phyloP scores from a whole-genome alignment of 2,329 filamentous ascomycete genomes.

The Daldinia eschscholtzii region DNA sequence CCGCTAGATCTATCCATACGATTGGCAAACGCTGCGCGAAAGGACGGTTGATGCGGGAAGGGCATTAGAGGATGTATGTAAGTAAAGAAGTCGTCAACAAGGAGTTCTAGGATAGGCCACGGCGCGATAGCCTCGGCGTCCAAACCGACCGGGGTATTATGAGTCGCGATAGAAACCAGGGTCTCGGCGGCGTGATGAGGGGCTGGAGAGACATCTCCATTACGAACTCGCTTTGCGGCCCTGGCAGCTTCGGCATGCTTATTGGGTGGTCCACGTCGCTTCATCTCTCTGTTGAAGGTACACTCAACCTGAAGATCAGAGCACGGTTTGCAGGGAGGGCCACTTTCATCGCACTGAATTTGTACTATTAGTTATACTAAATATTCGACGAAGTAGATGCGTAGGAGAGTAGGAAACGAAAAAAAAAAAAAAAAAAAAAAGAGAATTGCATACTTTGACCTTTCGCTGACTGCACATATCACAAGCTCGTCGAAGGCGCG shows the following conservation, averaged over 20 bases:
- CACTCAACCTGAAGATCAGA: slow-evolving; percentile 69
- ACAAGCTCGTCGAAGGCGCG: slow-evolving; percentile 69
- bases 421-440: background rate
- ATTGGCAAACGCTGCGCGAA: slow-evolving; percentile 75
- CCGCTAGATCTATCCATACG: slow-evolving; percentile 75
- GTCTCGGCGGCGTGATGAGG: slow-evolving; percentile 64
- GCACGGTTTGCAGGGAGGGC: slow-evolving; percentile 69
- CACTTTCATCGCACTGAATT: slow-evolving; percentile 64
- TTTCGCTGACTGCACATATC: slow-evolving; percentile 73
- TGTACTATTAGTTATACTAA: slow-evolving; percentile 12
- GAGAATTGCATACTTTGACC: slow-evolving; percentile 61
- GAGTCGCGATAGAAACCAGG: slow-evolving; percentile 60
- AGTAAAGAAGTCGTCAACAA: slow-evolving; percentile 86
- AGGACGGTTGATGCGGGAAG: slow-evolving; percentile 83
- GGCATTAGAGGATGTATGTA: slow-evolving; percentile 83
- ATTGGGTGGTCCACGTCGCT: slow-evolving; percentile 70
- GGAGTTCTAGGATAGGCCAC: slow-evolving; percentile 73
- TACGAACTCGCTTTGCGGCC: slow-evolving; percentile 63
- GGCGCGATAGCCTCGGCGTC: slow-evolving; percentile 79
- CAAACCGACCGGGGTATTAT: slow-evolving; percentile 57
- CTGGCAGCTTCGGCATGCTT: slow-evolving; percentile 69
- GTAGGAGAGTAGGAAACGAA: background rate
- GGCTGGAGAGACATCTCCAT: slow-evolving; percentile 57
- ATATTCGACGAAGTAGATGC: background rate
- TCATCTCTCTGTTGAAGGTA: slow-evolving; percentile 69